Conservation (phyloP, 345 rosid species). For the Xanthoceras sorbifolium region DNA sequence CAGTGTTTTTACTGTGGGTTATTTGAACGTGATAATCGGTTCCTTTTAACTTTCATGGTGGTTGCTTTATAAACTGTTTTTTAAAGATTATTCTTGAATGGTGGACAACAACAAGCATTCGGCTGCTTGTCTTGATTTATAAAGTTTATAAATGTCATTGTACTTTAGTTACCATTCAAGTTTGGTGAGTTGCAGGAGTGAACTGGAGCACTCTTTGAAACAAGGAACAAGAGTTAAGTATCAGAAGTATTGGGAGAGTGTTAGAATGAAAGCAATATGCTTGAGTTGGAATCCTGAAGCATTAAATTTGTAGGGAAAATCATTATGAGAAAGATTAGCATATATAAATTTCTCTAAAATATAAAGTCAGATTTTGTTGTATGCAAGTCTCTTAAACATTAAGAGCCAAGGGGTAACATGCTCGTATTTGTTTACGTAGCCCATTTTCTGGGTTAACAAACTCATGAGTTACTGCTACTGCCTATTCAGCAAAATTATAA, state of each 20-base stretch:
- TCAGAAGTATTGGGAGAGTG: background rate
- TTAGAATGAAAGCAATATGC: background rate
- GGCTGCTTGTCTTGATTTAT: slow-evolving; percentile 7
- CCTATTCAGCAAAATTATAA: background rate
- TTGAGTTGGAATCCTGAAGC: background rate
- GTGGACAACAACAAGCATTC: background rate
- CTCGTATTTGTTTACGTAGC: background rate
- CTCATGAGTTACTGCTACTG: background rate
- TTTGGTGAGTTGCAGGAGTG: slow-evolving; percentile 1
- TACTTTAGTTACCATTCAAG: slow-evolving; percentile 2
- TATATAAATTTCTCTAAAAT: background rate
- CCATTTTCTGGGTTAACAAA: background rate
- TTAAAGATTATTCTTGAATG: background rate
- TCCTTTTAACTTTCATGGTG: slow-evolving; percentile 9
- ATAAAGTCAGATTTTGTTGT: background rate
- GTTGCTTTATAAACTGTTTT: slow-evolving; percentile 15
- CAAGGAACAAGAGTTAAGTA: background rate
- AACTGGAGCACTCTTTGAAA: slow-evolving; percentile 5
- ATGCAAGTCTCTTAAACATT: background rate
- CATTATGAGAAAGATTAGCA: background rate
- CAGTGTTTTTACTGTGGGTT: slow-evolving; percentile 18
- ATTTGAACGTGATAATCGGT: background rate
- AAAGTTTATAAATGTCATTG: background rate
- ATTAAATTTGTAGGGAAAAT: background rate
- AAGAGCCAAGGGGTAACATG: background rate